phyloP scores from a whole-genome alignment of 495 filamentous ascomycete species.

The Staphylotrichum longicolle region DNA sequence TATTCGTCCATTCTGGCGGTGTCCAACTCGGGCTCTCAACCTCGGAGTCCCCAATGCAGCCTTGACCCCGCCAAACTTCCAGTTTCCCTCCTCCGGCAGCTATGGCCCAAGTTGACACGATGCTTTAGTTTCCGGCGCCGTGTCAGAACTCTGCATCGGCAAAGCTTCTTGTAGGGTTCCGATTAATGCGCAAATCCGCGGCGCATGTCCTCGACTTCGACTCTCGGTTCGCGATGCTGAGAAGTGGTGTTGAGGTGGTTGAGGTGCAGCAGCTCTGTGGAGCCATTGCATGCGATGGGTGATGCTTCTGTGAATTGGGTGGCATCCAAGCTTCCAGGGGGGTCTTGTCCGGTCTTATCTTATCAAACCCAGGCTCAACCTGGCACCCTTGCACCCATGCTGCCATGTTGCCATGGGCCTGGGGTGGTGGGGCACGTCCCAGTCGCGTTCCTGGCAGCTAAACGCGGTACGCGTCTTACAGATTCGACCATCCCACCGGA shows the following conservation, averaged over 20 bases:
- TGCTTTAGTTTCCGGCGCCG: too few species aligned
- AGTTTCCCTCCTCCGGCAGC: too few species aligned
- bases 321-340: neutral
- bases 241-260: neutral
- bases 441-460: constrained; percentile 4
- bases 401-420: too few species aligned
- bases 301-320: too few species aligned
- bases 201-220: neutral
- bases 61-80: constrained; percentile 4
- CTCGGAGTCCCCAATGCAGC: neutral
- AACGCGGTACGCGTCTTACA: constrained; percentile 9
- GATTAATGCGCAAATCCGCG: too few species aligned
- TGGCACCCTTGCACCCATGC: too few species aligned
- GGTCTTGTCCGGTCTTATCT: neutral
- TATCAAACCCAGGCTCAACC: neutral
- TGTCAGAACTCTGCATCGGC: too few species aligned
- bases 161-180: too few species aligned
- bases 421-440: neutral
- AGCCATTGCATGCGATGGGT: neutral
- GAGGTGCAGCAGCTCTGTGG: neutral
- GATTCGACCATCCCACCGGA: too few species aligned
- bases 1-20: constrained; percentile 75
- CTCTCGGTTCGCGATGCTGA: neutral
- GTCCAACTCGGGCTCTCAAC: neutral
- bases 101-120: too few species aligned